These are phyloP conservation scores for Gynandropsis gynandra DNA, from an alignment of 345 rosid species.

Conservation along the genomic window DNA sequence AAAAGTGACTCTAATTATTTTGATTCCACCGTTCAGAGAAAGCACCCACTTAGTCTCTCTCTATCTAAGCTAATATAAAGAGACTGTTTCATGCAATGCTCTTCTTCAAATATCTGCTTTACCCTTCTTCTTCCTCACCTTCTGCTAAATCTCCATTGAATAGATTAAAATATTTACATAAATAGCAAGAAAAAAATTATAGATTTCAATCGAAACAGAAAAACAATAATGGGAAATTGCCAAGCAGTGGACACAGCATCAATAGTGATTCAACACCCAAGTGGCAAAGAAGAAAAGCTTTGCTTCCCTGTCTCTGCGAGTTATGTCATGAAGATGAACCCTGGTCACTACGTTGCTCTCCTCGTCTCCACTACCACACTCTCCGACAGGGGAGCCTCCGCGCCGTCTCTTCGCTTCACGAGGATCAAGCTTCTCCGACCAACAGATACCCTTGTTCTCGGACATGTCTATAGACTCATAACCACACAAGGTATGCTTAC, in stretches of 20 bases:
- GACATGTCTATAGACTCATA: slow-evolving; percentile 79
- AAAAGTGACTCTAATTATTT: too few relatives aligned
- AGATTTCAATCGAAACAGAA: not conserved
- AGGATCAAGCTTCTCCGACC: slow-evolving; percentile 92
- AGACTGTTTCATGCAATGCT: too few relatives aligned
- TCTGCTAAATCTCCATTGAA: too few relatives aligned
- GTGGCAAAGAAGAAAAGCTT: slow-evolving; percentile 61
- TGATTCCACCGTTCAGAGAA: too few relatives aligned
- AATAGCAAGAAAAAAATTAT: too few relatives aligned
- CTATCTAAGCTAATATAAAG: too few relatives aligned
- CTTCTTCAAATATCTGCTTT: too few relatives aligned
- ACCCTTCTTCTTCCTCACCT: too few relatives aligned
- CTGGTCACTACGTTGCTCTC: slow-evolving; percentile 89
- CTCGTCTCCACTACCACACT: slow-evolving; percentile 68
- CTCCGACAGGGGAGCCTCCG: slow-evolving; percentile 17
- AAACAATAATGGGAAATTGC: slow-evolving; percentile 68
- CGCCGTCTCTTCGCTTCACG: slow-evolving; percentile 53
- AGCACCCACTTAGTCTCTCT: too few relatives aligned
- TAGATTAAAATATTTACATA: too few relatives aligned
- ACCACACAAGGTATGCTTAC: slow-evolving; percentile 50
- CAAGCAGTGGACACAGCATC: slow-evolving; percentile 82
- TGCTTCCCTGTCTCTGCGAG: slow-evolving; percentile 55
- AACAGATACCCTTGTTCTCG: slow-evolving; percentile 64
- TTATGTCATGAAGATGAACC: slow-evolving; percentile 75
- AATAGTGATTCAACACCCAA: slow-evolving; percentile 66